Base-by-base conservation (phyloP, 345 rosid genomes). In the Bretschneidera sinensis region DNA sequence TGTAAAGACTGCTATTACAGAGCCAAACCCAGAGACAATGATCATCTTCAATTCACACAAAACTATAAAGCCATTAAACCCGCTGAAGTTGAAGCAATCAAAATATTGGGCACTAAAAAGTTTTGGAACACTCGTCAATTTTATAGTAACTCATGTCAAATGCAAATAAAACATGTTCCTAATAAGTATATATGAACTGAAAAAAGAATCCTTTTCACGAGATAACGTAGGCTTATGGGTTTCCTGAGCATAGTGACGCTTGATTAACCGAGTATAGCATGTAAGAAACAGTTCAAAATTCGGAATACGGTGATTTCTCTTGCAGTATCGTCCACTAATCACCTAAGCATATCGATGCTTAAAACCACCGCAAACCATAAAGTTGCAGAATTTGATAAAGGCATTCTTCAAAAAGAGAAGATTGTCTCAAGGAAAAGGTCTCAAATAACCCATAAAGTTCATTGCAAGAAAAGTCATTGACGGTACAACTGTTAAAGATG, bases 321-420 rank as follows among this genome's bases (percentile, higher is more conserved):
- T 48, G 57, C 50, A 57, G 61, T 67, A 43, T 35, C 58, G 34
- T 15, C 54, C 33, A 63, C 21, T 54, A 57, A 64, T 61, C 64
- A 48, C 13, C 39, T 43, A 62, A 54, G 57, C 17, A 43, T 24
- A 3, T 17, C 51, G 39, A 62, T 48, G 45, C 18, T 39, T 15
- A 25, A 51, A 51, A 24, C 61, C 39, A 18, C 14, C 17, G 21
- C 18, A 45, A 60, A 54, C 43, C 20, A 51, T 33, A 68, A 68
- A 23, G 54, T 55, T 60, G 34, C 28, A 73, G 54, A 20, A 50
- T 34, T 22, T 23, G 7, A 55, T 54, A 45, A 17, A 64, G 53
- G 31, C 52, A 61, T 64, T 50, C 24, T 43, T 13, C 45, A 5
- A 11, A 39, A 47, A 24, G 25, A 63, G 54, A 22, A 19, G 6